Evolutionary conservation across 2,329 filamentous ascomycete genomes (phyloP), one percentile per base, ranked within the genome.

Genomic region (Phaeosphaeriaceae sp.): DNA sequence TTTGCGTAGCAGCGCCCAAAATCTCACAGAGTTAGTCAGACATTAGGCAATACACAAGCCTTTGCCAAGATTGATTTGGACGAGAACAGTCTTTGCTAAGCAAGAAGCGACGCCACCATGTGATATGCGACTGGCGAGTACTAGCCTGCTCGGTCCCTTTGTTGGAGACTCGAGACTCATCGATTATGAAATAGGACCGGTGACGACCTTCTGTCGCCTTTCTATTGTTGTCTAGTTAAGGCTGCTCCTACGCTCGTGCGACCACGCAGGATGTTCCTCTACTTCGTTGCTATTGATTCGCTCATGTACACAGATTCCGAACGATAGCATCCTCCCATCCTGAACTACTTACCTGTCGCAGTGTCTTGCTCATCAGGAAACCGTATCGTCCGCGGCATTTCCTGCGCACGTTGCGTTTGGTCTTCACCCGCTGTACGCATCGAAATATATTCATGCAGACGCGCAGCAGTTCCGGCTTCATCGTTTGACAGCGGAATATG

Each of bases 301-400:
- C n/a, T n/a, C n/a, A n/a, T n/a, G n/a, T n/a, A n/a, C n/a, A n/a
- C n/a, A n/a, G n/a, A n/a, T n/a, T n/a, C n/a, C n/a, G n/a, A n/a
- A n/a, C n/a, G n/a, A n/a, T n/a, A n/a, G n/a, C n/a, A n/a, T n/a
- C n/a, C n/a, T 26, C 23, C 23, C 6, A 26, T 26, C n/a, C 12
- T n/a, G n/a, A n/a, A n/a, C n/a, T n/a, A n/a, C n/a, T 28, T 44
- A 11, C 13, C 15, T 7, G 34, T 26, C 23, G 9, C 34, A 28
- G 2, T 17, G 11, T 26, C 30, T 20, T 43, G 44, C 38, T 71
- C 65, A 54, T 69, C 66, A 7, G 66, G 63, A 18, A 70, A 70
- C 0, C 65, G 52, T 21, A 71, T 71, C 6, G 66, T 61, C 20
- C 66, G 49, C 21, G 60, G 57, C n/a, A 53, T 26, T 3, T 52